phyloP scores from a whole-genome alignment of 306 rosid species.

The Ormosia emarginata region DNA sequence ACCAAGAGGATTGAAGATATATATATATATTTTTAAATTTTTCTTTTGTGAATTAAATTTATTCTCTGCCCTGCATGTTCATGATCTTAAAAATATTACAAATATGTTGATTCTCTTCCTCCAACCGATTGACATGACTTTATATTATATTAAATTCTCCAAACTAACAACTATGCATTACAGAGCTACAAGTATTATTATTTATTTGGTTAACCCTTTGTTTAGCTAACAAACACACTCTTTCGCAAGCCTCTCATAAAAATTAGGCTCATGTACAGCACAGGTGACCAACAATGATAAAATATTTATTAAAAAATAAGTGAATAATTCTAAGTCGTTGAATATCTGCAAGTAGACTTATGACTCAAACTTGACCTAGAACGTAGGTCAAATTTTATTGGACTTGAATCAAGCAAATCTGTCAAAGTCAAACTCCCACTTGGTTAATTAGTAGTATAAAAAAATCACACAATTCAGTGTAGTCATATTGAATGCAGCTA shows the following conservation, averaged over 20 bases:
- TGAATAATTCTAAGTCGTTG: neutral
- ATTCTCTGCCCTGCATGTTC: neutral
- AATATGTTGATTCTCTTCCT: neutral
- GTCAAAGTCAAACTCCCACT: neutral
- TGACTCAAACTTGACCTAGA: neutral
- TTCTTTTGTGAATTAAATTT: neutral
- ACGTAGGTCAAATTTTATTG: neutral
- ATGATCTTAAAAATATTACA: neutral
- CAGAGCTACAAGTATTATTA: neutral
- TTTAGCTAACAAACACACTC: neutral
- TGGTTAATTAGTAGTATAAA: neutral
- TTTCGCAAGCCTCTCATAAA: neutral
- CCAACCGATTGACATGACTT: neutral
- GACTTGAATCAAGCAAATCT: neutral
- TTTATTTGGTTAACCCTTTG: conserved; percentile 12
- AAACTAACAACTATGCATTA: neutral
- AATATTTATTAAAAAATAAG: neutral
- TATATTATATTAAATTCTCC: neutral
- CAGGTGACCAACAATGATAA: neutral
- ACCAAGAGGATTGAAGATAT: neutral
- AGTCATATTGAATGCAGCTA: conserved; percentile 6
- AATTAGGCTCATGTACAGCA: neutral
- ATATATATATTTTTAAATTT: neutral
- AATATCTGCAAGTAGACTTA: neutral
- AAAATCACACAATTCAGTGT: conserved; percentile 2